A percentile compares a stretch with the other conserved stretches of the same genome.
phyloP scores from a whole-genome alignment of 2,329 filamentous ascomycete species.

The Stromatinia cepivora region DNA sequence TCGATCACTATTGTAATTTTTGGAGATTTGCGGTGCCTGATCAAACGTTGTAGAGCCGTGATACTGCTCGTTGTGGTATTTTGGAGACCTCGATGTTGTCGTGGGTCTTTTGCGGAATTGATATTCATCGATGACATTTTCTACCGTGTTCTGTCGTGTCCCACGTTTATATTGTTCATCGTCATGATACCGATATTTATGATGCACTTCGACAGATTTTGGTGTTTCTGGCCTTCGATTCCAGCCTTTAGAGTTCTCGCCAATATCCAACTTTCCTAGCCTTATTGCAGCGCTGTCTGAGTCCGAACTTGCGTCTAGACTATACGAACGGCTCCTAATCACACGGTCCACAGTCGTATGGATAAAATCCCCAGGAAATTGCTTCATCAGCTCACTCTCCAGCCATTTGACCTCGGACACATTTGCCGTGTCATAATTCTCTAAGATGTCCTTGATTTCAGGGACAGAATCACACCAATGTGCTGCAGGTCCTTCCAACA shows the following conservation, averaged over 20 bases:
- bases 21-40: no score
- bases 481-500: constrained; percentile 12
- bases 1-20: background rate
- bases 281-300: background rate
- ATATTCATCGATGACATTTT: background rate
- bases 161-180: background rate
- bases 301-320: background rate
- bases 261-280: background rate
- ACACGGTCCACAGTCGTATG: background rate
- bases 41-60: background rate
- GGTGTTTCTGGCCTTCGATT: background rate
- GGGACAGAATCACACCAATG: constrained; percentile 11
- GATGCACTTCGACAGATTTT: background rate
- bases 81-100: background rate
- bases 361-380: background rate
- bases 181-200: background rate
- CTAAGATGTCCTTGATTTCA: background rate
- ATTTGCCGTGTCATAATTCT: constrained; percentile 6
- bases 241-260: background rate
- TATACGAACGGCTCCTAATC: background rate
- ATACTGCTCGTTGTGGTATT: background rate
- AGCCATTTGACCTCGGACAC: constrained; percentile 7
- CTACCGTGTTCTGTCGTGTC: background rate
- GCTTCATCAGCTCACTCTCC: constrained; percentile 10
- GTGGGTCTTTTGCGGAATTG: background rate